Conservation (phyloP, 179 eudicot genomes). For the Camellia oleifera region DNA sequence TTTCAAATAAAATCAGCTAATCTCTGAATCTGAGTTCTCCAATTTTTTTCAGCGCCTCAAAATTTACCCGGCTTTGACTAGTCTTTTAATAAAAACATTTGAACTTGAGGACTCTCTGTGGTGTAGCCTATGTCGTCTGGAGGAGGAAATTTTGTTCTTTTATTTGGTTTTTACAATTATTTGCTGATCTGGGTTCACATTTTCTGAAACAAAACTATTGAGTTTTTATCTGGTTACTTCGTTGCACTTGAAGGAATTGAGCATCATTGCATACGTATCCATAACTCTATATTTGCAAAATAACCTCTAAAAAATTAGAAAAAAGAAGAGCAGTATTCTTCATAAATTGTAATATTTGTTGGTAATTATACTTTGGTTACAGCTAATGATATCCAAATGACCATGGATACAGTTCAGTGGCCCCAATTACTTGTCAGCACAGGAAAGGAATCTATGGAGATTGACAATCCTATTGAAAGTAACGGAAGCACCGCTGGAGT, state of each 20-base stretch:
- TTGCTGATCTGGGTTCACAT: neutral
- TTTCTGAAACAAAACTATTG: neutral
- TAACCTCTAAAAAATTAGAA: neutral
- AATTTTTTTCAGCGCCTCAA: neutral
- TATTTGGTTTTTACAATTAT: neutral
- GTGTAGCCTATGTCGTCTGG: neutral
- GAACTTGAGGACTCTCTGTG: neutral
- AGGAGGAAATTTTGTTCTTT: neutral
- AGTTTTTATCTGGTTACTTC: neutral
- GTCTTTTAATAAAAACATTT: neutral
- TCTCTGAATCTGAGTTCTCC: conserved; percentile 3
- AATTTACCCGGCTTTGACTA: neutral
- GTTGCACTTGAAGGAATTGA: neutral
- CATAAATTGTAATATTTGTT: neutral
- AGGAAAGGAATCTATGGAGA: conserved; percentile 54
- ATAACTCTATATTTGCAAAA: neutral
- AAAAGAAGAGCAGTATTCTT: neutral
- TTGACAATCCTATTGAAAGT: conserved; percentile 50
- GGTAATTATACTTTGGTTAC: neutral
- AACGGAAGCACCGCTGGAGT: conserved; percentile 34
- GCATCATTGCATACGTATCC: neutral
- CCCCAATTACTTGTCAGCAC: conserved; percentile 23
- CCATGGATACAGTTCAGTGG: conserved; percentile 15
- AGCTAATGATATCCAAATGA: conserved; percentile 17
- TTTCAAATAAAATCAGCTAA: too few relatives aligned